Evolutionary conservation across 2,329 filamentous ascomycete genomes (phyloP).

Genomic region (Stagonosporopsis rhizophila): DNA sequence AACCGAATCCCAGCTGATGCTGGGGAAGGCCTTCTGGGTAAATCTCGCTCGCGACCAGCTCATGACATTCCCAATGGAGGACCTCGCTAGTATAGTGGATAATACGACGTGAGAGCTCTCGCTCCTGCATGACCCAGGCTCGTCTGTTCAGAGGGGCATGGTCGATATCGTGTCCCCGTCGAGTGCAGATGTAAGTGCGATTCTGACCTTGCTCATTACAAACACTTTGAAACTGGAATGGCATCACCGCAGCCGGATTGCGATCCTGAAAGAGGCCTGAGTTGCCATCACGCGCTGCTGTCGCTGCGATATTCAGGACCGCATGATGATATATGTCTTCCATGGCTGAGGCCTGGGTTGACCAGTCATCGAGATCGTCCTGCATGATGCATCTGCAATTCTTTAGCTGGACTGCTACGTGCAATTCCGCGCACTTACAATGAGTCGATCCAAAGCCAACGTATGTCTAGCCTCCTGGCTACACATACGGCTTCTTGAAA

Average conservation of each 20-base stretch:
- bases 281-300: neutral
- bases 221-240: neutral
- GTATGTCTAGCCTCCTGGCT: neutral
- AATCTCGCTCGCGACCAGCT: neutral
- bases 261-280: neutral
- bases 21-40: neutral
- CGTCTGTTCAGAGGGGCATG: neutral
- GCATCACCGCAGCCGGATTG: neutral
- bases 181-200: neutral
- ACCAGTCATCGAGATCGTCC: neutral
- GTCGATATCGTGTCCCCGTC: neutral
- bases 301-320: neutral
- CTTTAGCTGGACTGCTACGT: too few relatives aligned
- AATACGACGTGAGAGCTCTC: neutral
- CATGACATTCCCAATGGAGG: neutral
- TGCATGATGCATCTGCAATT: neutral
- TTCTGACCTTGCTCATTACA: neutral
- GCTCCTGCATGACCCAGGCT: conserved; percentile 4
- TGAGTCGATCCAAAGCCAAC: neutral
- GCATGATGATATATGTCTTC: neutral
- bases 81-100: neutral
- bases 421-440: neutral
- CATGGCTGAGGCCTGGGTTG: neutral
- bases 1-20: neutral
- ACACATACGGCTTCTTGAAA: neutral